phyloP scores from a whole-genome alignment of 2,329 filamentous ascomycete species.

The Cadophora gregata region DNA sequence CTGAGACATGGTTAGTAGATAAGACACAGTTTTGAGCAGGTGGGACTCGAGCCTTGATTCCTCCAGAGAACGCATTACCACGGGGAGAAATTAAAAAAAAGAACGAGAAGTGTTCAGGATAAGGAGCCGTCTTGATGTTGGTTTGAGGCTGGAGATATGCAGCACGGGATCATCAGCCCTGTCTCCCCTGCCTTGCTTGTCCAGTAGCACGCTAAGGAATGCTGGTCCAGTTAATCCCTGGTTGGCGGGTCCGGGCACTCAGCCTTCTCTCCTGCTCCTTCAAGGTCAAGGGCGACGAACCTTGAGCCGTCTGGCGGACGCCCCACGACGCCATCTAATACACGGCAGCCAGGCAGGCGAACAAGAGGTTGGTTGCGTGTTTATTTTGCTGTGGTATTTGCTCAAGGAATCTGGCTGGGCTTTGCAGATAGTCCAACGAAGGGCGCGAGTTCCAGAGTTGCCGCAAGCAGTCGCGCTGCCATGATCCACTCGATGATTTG shows the following conservation, averaged over 20 bases:
- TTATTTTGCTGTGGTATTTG: neutral
- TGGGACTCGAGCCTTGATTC: conserved; percentile 55
- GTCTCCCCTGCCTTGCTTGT: conserved; percentile 12
- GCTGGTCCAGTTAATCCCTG: conserved; percentile 6
- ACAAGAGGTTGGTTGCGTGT: neutral
- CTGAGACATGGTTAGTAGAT: conserved; percentile 50
- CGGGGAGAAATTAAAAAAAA: neutral
- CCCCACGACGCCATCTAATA: neutral
- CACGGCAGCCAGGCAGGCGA: conserved; percentile 5
- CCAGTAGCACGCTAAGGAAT: neutral
- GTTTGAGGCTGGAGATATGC: conserved; percentile 14
- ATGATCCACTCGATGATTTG: conserved; percentile 11
- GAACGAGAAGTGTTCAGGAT: neutral
- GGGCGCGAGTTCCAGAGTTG: neutral
- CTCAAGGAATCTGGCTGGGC: neutral
- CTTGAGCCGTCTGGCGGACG: neutral
- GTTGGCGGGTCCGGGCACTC: conserved; percentile 1
- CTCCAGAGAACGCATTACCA: conserved; percentile 59
- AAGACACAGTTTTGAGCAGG: conserved; percentile 10
- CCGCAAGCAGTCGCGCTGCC: conserved; percentile 11
- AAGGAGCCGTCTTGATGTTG: neutral
- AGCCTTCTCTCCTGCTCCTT: conserved; percentile 20
- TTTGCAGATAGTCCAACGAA: neutral
- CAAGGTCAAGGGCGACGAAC: neutral
- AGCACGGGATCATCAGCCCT: conserved; percentile 14